These are phyloP conservation scores for Plasmodium yoelii DNA, from an alignment of 169 alveolate species.

Conservation along the genomic window DNA sequence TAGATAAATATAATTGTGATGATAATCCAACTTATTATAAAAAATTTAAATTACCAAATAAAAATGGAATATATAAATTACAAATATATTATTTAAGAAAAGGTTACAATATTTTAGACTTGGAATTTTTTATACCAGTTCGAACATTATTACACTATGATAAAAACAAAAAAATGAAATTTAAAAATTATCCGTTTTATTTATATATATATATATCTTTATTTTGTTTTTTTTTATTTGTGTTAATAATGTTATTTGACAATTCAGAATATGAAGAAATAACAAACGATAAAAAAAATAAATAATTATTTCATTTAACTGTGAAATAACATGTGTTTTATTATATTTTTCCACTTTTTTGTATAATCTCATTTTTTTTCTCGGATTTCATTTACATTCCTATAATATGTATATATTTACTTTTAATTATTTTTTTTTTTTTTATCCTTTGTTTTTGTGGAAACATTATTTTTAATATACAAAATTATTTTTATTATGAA, in stretches of 20 bases:
- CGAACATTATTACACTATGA: slow-evolving; percentile 63
- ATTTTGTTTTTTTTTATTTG: slow-evolving; percentile 38
- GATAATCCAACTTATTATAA: slow-evolving; percentile 55
- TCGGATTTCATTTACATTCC: too few species aligned
- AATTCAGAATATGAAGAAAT: neutral
- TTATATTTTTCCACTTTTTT: too few species aligned
- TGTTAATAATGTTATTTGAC: slow-evolving; percentile 53
- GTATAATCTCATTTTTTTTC: too few species aligned
- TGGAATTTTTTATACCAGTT: slow-evolving; percentile 52
- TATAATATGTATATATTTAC: too few species aligned
- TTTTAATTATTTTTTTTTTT: too few species aligned
- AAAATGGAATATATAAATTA: slow-evolving; percentile 73
- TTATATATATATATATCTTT: slow-evolving; percentile 65
- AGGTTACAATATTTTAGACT: slow-evolving; percentile 68
- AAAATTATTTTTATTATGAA: too few species aligned
- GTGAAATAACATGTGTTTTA: too few species aligned
- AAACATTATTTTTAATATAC: too few species aligned
- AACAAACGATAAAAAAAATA: slow-evolving; percentile 8
- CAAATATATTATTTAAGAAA: slow-evolving; percentile 57
- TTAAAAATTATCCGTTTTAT: slow-evolving; percentile 55
- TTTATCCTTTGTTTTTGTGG: too few species aligned
- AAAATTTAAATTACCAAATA: slow-evolving; percentile 28
- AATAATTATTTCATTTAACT: neutral
- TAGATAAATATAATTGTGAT: slow-evolving; percentile 2
- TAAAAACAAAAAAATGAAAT: slow-evolving; percentile 55